These are phyloP conservation scores for Styphnolobium japonicum DNA, from an alignment of 306 rosid species.

Conservation along the genomic window DNA sequence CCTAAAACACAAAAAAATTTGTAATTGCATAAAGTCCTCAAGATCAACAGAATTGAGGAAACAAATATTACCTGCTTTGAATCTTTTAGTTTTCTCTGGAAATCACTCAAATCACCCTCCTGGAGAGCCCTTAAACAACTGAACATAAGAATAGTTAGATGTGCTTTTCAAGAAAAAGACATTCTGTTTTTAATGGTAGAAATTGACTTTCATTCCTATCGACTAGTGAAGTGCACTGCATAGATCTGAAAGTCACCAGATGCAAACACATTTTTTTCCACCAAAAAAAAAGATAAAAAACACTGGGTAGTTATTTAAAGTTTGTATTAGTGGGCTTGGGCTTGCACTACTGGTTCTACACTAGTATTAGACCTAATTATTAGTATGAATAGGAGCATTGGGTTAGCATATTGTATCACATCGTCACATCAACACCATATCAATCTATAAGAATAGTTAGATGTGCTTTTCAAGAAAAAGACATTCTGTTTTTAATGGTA, in stretches of 20 bases:
- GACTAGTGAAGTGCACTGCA: not conserved
- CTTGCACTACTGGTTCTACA: no score
- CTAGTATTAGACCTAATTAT: no score
- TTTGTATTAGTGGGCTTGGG: no score
- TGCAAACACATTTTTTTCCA: not conserved
- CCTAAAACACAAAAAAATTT: slow-evolving; percentile 46
- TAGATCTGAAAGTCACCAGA: not conserved
- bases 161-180: not conserved
- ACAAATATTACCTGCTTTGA: slow-evolving; percentile 74
- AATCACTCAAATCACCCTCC: slow-evolving; percentile 72
- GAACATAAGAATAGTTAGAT: slow-evolving; percentile 23
- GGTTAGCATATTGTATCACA: no score
- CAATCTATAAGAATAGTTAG: slow-evolving; percentile 23
- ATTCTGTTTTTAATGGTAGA: not conserved
- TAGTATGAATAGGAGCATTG: no score
- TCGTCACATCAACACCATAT: no score
- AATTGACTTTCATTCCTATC: slow-evolving; percentile 7
- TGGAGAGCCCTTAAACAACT: slow-evolving; percentile 92
- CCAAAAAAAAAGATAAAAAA: not conserved
- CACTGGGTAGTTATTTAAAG: not conserved
- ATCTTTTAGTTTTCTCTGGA: slow-evolving; percentile 57
- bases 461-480: not conserved
- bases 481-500: not conserved
- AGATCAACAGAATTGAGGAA: slow-evolving; percentile 16
- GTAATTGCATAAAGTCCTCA: slow-evolving; percentile 20